Evolutionary conservation across 2,329 filamentous ascomycete species (phyloP).

Genomic region (Fusarium austroafricanum): DNA sequence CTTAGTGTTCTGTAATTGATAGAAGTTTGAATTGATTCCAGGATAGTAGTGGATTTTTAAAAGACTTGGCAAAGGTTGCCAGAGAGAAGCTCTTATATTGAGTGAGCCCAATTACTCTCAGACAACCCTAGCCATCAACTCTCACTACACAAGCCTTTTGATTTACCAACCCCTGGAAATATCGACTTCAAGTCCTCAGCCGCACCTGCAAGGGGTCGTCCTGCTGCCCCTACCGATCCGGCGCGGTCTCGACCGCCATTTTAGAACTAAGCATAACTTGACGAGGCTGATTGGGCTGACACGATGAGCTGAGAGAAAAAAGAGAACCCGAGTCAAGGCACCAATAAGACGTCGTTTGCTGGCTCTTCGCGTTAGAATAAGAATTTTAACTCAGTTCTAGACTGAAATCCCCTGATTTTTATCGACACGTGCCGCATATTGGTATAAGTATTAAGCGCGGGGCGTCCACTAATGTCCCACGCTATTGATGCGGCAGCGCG

Average conservation of each 20-base stretch:
- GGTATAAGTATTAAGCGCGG: neutral
- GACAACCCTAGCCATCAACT: neutral
- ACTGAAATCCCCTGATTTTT: neutral
- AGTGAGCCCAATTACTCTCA: no score
- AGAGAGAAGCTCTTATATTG: neutral
- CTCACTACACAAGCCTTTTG: neutral
- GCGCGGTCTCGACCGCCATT: neutral
- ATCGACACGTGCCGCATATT: neutral
- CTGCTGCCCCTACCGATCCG: neutral
- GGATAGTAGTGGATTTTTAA: neutral
- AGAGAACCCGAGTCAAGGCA: neutral
- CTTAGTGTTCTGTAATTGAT: rapidly evolving
- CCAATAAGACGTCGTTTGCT: neutral
- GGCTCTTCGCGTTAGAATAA: neutral
- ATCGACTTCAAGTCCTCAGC: neutral
- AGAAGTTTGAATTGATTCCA: neutral
- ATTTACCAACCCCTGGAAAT: neutral
- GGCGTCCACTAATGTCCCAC: neutral
- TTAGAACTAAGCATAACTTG: neutral
- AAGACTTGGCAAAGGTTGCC: neutral
- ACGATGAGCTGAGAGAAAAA: neutral
- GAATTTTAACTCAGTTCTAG: neutral
- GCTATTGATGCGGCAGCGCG: neutral
- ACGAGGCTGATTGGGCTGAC: neutral
- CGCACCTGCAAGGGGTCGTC: neutral